These are phyloP conservation scores for Xylaria sp. DNA, from an alignment of 2,329 filamentous ascomycete species.

Conservation along the genomic window DNA sequence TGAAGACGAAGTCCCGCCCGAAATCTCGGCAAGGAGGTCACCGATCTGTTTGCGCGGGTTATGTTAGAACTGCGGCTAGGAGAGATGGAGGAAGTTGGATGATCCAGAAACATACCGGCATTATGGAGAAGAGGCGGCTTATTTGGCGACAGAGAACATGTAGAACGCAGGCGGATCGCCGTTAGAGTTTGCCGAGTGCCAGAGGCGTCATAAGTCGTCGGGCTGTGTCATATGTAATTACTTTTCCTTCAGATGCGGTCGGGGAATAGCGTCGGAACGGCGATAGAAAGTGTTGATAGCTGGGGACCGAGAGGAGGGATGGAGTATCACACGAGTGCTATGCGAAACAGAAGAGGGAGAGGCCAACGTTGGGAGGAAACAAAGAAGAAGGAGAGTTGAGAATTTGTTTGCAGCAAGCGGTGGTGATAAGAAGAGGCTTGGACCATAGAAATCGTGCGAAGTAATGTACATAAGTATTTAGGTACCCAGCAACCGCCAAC, in stretches of 20 bases:
- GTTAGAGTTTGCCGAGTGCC: conserved; percentile 28
- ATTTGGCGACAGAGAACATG: conserved; percentile 19
- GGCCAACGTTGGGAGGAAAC: conserved; percentile 7
- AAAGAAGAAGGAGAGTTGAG: conserved; percentile 19
- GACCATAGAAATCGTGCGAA: conserved; percentile 12
- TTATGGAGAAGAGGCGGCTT: conserved; percentile 30
- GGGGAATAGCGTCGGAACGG: conserved; percentile 20
- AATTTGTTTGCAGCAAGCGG: conserved; percentile 3
- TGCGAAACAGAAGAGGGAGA: conserved; percentile 15
- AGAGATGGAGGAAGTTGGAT: neutral
- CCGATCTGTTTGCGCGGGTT: conserved; percentile 47
- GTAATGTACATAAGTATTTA: conserved; percentile 20
- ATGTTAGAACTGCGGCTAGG: conserved; percentile 21
- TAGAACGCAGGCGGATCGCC: conserved; percentile 24
- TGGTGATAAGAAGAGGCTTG: conserved; percentile 22
- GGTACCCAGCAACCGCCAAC: neutral
- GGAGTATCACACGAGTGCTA: conserved; percentile 2
- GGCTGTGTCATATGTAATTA: conserved; percentile 31
- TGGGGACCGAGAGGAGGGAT: conserved; percentile 17
- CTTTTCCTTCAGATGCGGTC: conserved; percentile 24
- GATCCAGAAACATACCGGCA: conserved; percentile 41
- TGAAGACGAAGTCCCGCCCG: conserved; percentile 52
- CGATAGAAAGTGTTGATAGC: conserved; percentile 24
- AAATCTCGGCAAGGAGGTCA: conserved; percentile 65
- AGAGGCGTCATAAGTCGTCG: conserved; percentile 35